Evolutionary conservation across 352 stramenopile genomes (phyloP), one percentile per base, ranked within the genome.

Genomic region (Globisporangium lucens): DNA sequence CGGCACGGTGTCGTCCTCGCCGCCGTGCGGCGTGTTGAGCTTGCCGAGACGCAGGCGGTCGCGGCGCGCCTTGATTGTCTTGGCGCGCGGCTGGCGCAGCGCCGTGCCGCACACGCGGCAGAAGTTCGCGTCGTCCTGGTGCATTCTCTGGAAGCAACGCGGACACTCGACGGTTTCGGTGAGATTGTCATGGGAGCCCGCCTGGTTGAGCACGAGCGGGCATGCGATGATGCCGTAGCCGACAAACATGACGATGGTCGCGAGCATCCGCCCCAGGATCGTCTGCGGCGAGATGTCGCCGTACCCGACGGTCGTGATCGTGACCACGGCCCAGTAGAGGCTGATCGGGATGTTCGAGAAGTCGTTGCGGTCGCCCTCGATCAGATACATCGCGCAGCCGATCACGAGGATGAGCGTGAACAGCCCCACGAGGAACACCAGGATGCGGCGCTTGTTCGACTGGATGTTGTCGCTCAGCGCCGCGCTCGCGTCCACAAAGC

Each of bases 301-400:
- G 61, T 94, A 95, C 0, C 89, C 89, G 22, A 96, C 89, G 0
- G 89, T 96, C 36, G 89, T 95, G 67, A 96, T 90, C 30, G 89
- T 96, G 65, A 95, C 85, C 30, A 95, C 85, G 2, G 88, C 91
- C 85, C 88, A 95, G 71, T 95, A 95, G 17, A 95, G 74, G 67
- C 86, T 94, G 56, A 93, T 83, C 8, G 88, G 88, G 65, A 95
- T 95, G 66, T 94, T 95, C n/a, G 76, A 83, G 56, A 92, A 94
- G 56, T 70, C 79, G 56, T 91, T 63, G 56, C 71, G 77, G 59
- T 89, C 86, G 2, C 83, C 84, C 73, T 94, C 86, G 51, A 94
- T 92, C 24, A 94, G 74, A 35, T 94, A 94, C 82, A 94, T 94
- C 30, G 83, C 82, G 53, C 80, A 92, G 1, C 85, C 85, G 60